phyloP scores from a whole-genome alignment of 768 basidiomycete genomes.

The Galerina marginata region DNA sequence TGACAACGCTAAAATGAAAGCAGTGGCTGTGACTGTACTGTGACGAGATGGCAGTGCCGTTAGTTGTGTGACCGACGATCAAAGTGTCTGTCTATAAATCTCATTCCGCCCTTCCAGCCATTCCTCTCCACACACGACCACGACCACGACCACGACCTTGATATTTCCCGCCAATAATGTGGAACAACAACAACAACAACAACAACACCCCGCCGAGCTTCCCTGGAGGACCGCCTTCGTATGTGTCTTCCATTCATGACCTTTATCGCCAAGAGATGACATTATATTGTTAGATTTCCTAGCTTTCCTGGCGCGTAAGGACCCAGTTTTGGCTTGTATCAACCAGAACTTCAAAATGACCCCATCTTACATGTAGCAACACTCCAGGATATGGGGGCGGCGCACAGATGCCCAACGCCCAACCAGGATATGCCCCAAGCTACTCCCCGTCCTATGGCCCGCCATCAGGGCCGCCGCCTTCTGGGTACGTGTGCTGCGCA shows the following conservation, averaged over 20 bases:
- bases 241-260: background rate
- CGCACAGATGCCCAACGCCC: constrained; percentile 21
- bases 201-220: too few relatives aligned
- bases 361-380: constrained; percentile 7
- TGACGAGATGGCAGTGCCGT: too few relatives aligned
- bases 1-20: too few relatives aligned
- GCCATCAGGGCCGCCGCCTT: constrained; percentile 33
- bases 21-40: too few relatives aligned
- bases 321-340: background rate
- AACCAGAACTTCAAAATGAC: background rate
- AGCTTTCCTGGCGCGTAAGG: constrained; percentile 32
- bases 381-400: constrained; percentile 12
- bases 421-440: constrained; percentile 35
- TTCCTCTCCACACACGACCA: too few relatives aligned
- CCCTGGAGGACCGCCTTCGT: too few relatives aligned
- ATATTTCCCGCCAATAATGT: too few relatives aligned
- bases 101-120: too few relatives aligned
- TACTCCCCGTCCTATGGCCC: constrained; percentile 36
- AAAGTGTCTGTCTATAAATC: too few relatives aligned
- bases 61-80: too few relatives aligned
- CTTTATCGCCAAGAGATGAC: background rate
- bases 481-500: constrained; percentile 18
- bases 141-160: too few relatives aligned
- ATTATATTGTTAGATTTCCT: constrained; percentile 31
- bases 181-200: too few relatives aligned